Percentiles rank a stretch among this genome's conserved stretches.
phyloP scores from a whole-genome alignment of 108 stramenopile genomes.

The Ochromonas danica region DNA sequence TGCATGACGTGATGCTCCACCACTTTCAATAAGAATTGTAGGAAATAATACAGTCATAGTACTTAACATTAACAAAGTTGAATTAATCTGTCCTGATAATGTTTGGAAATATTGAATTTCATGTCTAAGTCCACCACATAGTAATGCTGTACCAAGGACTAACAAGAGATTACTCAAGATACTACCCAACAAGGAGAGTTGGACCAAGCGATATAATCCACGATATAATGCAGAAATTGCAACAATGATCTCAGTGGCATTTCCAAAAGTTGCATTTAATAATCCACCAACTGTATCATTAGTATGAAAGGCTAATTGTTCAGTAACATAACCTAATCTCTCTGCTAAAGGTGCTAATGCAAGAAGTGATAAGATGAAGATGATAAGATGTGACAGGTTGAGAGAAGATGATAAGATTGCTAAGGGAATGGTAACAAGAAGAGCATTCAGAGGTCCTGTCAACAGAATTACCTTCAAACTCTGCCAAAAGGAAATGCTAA shows the following conservation, averaged over 20 bases:
- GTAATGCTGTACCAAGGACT: slow-evolving; percentile 57
- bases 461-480: no score
- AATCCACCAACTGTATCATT: slow-evolving; percentile 89
- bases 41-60: not conserved
- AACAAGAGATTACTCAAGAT: slow-evolving; percentile 89
- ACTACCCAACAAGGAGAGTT: slow-evolving; percentile 88
- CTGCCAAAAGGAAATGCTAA: no score
- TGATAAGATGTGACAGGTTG: slow-evolving; percentile 57
- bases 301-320: slow-evolving; percentile 90
- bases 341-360: slow-evolving; percentile 86
- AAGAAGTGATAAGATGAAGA: slow-evolving; percentile 85
- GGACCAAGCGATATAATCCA: slow-evolving; percentile 83
- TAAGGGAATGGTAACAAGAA: no score
- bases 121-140: not conserved
- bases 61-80: not conserved
- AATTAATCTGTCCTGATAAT: not conserved
- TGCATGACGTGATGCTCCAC: not conserved
- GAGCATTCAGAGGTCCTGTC: no score
- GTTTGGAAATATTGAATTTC: not conserved
- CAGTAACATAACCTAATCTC: slow-evolving; percentile 90
- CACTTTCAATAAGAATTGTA: not conserved
- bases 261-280: slow-evolving; percentile 95
- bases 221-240: slow-evolving; percentile 75
- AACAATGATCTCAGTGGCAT: slow-evolving; percentile 87
- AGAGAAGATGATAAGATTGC: no score